Base-by-base conservation (phyloP, 1,139 yeast species). In the Taphrina pruni region DNA sequence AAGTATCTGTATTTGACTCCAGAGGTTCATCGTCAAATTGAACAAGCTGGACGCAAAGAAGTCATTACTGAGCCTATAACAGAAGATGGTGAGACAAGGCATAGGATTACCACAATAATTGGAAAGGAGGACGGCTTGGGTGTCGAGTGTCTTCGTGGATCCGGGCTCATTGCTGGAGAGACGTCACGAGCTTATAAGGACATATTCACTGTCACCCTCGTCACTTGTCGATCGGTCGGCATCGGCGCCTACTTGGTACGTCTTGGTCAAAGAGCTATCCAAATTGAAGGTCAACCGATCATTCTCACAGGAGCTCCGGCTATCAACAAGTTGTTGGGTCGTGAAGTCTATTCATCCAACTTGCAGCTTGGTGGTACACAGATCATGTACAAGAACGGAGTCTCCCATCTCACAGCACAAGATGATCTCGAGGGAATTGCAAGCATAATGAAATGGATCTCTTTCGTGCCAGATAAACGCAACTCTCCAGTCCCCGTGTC, bases 261-360 rank as follows among this genome's bases (percentile, higher is more conserved):
- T 81, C 86, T 94, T 74, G 99, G 99, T 77, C 98, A 94, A 84
- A 90, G 99, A 84, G 96, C 98, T 61, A 93, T 94, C 77, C 99
- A 94, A 83, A 89, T 94, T 75, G 98, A 94, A 79, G 99, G 99
- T 65, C 98, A 94, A 81, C 99, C 99, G 71, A 92, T 94, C 75
- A 94, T 94, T 75, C 87, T 94, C 78, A 94, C 99, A 70, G 99
- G 99, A 84, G 99, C 99, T 71, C 97, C 97, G 70, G 98, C 99
- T 71, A 91, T 94, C 79, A 94, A 94, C 85, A 95, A 95, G 81
- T 83, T 95, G 75, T 84, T 94, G 74, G 99, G 99, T 76, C 88
- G 97, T 78, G 98, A 95, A 80, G 99, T 94, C 72, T 94, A 94
- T 81, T 88, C 97, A 65, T 92, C 97, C 48, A 94, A 94, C 83